These are phyloP conservation scores for Picea glauca DNA, from an alignment of 75 land plant species.

Conservation along the genomic window DNA sequence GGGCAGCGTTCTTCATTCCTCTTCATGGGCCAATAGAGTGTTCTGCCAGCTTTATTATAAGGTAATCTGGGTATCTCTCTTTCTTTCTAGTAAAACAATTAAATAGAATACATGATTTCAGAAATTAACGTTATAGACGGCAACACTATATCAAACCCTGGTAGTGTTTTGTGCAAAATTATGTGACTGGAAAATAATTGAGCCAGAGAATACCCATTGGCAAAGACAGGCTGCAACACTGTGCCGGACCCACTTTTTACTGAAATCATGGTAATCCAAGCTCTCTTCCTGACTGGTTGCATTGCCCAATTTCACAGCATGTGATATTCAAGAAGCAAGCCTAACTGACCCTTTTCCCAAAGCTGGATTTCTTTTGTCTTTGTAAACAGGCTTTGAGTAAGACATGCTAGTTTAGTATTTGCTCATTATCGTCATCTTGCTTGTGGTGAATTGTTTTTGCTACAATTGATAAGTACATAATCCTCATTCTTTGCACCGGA, in stretches of 20 bases:
- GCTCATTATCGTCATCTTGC: neutral
- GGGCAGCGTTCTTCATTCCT: neutral
- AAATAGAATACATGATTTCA: neutral
- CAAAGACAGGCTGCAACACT: conserved; percentile 1
- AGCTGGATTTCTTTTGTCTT: neutral
- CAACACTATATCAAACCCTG: neutral
- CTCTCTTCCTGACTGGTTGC: neutral
- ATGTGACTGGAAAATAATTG: neutral
- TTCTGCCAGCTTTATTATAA: neutral
- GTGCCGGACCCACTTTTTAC: neutral
- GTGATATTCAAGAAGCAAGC: neutral
- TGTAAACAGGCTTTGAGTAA: neutral
- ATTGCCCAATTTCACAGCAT: neutral
- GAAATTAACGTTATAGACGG: neutral
- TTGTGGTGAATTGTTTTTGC: neutral
- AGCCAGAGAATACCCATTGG: neutral
- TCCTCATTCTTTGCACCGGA: too few relatives aligned
- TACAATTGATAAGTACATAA: neutral
- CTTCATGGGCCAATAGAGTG: neutral
- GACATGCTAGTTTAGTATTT: neutral
- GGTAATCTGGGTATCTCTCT: neutral
- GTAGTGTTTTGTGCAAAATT: neutral
- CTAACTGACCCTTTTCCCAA: neutral
- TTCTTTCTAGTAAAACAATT: neutral
- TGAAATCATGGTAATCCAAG: neutral